A percentile compares a stretch with the other conserved stretches of the same genome.
Conservation (phyloP, 768 basidiomycete genomes). For the Tricholoma matsutake region DNA sequence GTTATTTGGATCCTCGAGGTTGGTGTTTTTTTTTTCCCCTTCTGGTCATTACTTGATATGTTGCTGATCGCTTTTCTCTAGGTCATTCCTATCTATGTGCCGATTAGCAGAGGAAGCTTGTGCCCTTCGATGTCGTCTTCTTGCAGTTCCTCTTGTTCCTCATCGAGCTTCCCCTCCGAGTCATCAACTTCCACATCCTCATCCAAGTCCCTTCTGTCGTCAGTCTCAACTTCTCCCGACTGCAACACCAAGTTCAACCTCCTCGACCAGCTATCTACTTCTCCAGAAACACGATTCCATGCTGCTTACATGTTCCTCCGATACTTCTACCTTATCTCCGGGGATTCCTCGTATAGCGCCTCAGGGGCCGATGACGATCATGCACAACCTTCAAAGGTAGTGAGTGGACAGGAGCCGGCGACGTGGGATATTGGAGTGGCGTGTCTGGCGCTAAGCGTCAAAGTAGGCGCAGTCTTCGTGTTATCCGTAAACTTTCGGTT, state of each 20-base stretch:
- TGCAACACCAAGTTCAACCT: conserved; percentile 30
- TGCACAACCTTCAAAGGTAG: neutral
- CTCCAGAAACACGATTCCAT: conserved; percentile 62
- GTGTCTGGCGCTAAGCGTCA: conserved; percentile 58
- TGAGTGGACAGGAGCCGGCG: conserved; percentile 32
- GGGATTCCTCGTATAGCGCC: neutral
- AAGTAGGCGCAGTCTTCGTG: conserved; percentile 36
- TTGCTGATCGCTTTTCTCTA: neutral
- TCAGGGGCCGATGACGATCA: neutral
- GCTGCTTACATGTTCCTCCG: conserved; percentile 58
- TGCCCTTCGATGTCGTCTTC: neutral
- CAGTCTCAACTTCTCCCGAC: conserved; percentile 11
- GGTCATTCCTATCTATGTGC: neutral
- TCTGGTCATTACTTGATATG: neutral
- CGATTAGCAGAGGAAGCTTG: neutral
- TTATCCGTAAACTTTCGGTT: neutral
- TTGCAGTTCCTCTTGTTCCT: conserved; percentile 1
- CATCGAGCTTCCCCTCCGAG: neutral
- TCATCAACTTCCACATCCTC: conserved; percentile 8
- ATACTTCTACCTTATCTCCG: conserved; percentile 45
- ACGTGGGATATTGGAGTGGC: conserved; percentile 59
- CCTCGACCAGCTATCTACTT: conserved; percentile 50
- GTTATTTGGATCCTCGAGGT: conserved; percentile 50
- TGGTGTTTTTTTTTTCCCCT: neutral
- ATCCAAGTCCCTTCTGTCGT: conserved; percentile 6